Percentiles rank a stretch among this genome's conserved stretches.
Conservation (phyloP, 2,329 filamentous ascomycete genomes). For the Gnomoniopsis smithogilvyi region DNA sequence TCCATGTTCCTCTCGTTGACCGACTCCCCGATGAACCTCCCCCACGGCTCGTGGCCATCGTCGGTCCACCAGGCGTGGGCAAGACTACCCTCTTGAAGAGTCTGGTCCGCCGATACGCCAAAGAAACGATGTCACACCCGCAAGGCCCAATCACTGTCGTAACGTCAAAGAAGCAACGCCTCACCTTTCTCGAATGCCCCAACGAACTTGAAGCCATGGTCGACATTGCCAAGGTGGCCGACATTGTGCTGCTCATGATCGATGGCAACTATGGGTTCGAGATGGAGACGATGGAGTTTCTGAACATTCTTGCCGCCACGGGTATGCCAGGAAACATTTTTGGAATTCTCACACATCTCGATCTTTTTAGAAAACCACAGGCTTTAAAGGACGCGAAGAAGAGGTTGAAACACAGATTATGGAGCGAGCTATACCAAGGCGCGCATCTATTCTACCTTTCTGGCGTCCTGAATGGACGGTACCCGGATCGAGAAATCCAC, state of each 20-base stretch:
- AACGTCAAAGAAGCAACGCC: constrained; percentile 88
- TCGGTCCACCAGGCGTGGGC: constrained; percentile 90
- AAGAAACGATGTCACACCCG: constrained; percentile 87
- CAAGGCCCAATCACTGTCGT: constrained; percentile 93
- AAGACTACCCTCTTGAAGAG: constrained; percentile 97
- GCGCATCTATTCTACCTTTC: constrained; percentile 97
- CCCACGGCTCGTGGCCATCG: constrained; percentile 87
- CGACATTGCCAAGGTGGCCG: constrained; percentile 93
- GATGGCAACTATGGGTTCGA: constrained; percentile 98
- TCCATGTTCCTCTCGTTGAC: constrained; percentile 96
- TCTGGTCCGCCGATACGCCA: constrained; percentile 88
- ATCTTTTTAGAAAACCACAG: constrained; percentile 92
- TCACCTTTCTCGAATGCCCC: constrained; percentile 97
- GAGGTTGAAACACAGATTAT: constrained; percentile 89
- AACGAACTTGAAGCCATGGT: constrained; percentile 96
- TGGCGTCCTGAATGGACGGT: constrained; percentile 93
- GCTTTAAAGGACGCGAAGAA: constrained; percentile 93
- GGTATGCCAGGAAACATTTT: constrained; percentile 99
- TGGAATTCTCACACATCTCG: constrained; percentile 91
- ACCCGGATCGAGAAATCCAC: constrained; percentile 93
- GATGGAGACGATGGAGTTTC: constrained; percentile 99
- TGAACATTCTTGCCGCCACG: constrained; percentile 88
- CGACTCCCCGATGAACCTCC: constrained; percentile 93
- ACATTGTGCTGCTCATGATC: constrained; percentile 97
- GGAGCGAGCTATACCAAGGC: constrained; percentile 95